Percentiles rank a stretch among this genome's conserved stretches.
phyloP scores from a whole-genome alignment of 2,329 filamentous ascomycete species.

The Trichoderma citrinoviride region DNA sequence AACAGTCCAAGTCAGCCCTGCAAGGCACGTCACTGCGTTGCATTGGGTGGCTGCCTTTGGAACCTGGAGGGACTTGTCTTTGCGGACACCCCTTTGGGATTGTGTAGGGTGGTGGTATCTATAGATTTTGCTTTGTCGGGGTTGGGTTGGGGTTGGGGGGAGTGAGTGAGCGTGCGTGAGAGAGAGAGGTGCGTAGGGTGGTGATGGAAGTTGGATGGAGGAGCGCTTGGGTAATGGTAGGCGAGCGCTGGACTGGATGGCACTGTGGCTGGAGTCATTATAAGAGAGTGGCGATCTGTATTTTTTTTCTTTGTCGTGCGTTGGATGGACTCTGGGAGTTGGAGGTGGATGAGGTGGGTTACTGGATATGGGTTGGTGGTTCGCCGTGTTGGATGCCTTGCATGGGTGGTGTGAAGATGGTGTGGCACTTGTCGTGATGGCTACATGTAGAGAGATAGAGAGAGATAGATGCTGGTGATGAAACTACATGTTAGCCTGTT shows the following conservation, averaged over 20 bases:
- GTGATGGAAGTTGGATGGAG: neutral
- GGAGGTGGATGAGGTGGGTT: neutral
- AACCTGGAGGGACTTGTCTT: too few species aligned
- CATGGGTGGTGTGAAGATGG: neutral
- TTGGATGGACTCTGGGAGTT: neutral
- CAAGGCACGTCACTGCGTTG: too few species aligned
- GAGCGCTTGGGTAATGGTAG: neutral
- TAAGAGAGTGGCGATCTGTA: neutral
- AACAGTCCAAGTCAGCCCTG: too few species aligned
- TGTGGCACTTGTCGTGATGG: neutral
- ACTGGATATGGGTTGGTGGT: neutral
- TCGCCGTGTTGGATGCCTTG: slow-evolving; percentile 16
- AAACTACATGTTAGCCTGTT: too few species aligned
- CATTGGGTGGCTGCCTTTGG: too few species aligned
- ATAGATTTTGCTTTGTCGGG: too few species aligned
- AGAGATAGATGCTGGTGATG: neutral
- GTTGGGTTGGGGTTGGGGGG: too few species aligned
- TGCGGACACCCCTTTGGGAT: too few species aligned
- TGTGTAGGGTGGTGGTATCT: too few species aligned
- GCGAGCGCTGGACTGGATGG: neutral
- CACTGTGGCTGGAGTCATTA: neutral
- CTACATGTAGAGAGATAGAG: neutral
- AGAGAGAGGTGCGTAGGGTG: neutral
- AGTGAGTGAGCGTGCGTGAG: too few species aligned
- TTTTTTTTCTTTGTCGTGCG: neutral